Base-by-base conservation (phyloP, 106 monocot genomes). In the Dioscorea dumetorum region DNA sequence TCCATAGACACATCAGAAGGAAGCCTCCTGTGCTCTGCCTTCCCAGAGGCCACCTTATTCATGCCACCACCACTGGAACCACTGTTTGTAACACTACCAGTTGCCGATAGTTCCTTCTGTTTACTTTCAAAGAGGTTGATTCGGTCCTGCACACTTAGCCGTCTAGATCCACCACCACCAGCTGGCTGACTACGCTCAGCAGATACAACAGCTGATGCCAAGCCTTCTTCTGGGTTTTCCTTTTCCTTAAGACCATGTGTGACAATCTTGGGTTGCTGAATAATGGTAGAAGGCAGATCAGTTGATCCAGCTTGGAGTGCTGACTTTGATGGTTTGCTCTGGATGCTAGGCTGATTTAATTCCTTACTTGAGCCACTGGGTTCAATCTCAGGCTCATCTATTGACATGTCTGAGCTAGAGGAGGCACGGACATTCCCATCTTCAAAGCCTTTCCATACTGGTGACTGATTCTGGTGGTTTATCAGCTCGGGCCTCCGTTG, bases 101-200 rank as follows among this genome's bases (percentile, higher is more conserved):
- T 78, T 48, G 59, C 31, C 10, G 82, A 61, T 22, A 83, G 81
- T 50, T 84, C 88, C 70, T 92, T 92, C 77, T 84, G 82, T 71
- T 99, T 89, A 69, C 68, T 97, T 71, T 97, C 95, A 67, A 97
- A 97, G 52, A 91, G 67, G 63, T 82, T 97, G 74, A 97, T 97
- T n/a, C 95, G 74, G 69, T 97, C 95, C 80, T 91, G 88, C 57
- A 97, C 91, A 54, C 91, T 97, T 31, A 97, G 64, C 21, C 91
- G 73, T 76, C 86, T 82, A 16, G 84, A 77, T 33, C 59, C 15
- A 8, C 69, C 72, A 24, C 71, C 73, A 19, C 66, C 66, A 64
- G 58, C 65, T 53, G 70, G 67, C 67, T 52, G 53, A 49, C 56
- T 33, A 21, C 33, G 23, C 14, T 33, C 58, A 50, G 62, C 58